Evolutionary conservation across 768 basidiomycete species (phyloP).

Genomic region (Xerocomus spinulosus): DNA sequence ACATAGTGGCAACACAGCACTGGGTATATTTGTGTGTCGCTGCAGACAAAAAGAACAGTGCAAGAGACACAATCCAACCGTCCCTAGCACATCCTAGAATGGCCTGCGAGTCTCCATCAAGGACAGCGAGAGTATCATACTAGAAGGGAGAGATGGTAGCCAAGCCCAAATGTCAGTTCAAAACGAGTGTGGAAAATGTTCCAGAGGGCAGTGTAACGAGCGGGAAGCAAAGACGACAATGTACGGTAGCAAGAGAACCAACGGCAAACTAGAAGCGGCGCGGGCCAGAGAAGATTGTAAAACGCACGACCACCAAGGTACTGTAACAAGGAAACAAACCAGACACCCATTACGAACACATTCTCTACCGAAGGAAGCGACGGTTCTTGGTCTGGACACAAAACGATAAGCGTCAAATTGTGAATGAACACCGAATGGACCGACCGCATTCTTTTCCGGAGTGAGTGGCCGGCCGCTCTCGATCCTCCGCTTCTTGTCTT

Average conservation of each 20-base stretch:
- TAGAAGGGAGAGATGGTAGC: constrained; percentile 45
- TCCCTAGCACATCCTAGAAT: constrained; percentile 20
- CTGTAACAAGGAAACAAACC: constrained; percentile 29
- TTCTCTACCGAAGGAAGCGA: constrained; percentile 34
- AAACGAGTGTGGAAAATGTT: constrained; percentile 57
- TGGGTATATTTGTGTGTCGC: constrained; percentile 30
- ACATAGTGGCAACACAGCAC: constrained; percentile 31
- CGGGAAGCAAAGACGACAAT: constrained; percentile 33
- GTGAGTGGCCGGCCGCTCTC: constrained; percentile 93
- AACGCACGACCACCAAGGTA: constrained; percentile 25
- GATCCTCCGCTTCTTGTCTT: constrained; percentile 96
- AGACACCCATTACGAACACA: constrained; percentile 7
- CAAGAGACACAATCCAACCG: constrained; percentile 20
- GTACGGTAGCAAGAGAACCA: constrained; percentile 40
- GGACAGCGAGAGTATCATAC: constrained; percentile 42
- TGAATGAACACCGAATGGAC: constrained; percentile 28
- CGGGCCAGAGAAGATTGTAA: constrained; percentile 24
- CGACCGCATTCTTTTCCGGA: constrained; percentile 85
- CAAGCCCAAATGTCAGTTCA: constrained; percentile 50
- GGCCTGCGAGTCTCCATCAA: constrained; percentile 30
- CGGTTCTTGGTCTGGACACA: constrained; percentile 32
- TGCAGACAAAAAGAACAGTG: constrained; percentile 4
- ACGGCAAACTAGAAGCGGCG: constrained; percentile 36
- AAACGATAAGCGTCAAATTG: constrained; percentile 5
- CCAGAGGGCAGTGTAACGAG: constrained; percentile 32